Percentiles rank a stretch among this genome's conserved stretches.
Evolutionary conservation across 2,329 filamentous ascomycete species (phyloP).

Genomic region (Colletotrichum sp.): DNA sequence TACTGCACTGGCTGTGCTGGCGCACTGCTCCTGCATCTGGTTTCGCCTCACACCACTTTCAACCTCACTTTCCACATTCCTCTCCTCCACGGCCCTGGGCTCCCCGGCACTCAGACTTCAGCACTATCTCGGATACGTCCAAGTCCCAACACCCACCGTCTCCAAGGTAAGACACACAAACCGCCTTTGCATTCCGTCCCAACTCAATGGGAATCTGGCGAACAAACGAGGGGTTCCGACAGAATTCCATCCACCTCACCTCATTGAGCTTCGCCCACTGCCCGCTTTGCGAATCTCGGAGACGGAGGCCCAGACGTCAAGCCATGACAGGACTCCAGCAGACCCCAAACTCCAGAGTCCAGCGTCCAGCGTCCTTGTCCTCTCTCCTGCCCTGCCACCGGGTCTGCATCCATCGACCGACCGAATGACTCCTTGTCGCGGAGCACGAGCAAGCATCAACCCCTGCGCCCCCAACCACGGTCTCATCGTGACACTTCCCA

Average conservation of each 20-base stretch:
- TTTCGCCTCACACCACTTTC: not conserved
- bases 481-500: constrained; percentile 7
- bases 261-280: not conserved
- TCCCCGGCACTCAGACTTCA: constrained; percentile 4
- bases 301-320: not conserved
- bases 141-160: constrained; percentile 1
- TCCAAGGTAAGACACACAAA: not conserved
- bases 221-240: not conserved
- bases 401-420: not conserved
- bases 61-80: not conserved
- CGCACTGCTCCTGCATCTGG: not conserved
- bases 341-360: not conserved
- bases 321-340: not conserved
- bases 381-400: not conserved
- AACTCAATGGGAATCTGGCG: not conserved
- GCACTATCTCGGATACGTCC: constrained; percentile 1
- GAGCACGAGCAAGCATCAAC: not conserved
- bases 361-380: not conserved
- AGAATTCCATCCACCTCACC: not conserved
- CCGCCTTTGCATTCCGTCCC: constrained; percentile 8
- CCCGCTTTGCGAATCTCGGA: not conserved
- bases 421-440: not conserved
- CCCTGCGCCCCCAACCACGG: not conserved
- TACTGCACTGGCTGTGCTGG: not conserved
- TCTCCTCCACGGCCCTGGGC: not conserved